Percentiles rank a stretch among this genome's conserved stretches.
phyloP scores from a whole-genome alignment of 352 stramenopile species.

The Phytopythium mirpurense region DNA sequence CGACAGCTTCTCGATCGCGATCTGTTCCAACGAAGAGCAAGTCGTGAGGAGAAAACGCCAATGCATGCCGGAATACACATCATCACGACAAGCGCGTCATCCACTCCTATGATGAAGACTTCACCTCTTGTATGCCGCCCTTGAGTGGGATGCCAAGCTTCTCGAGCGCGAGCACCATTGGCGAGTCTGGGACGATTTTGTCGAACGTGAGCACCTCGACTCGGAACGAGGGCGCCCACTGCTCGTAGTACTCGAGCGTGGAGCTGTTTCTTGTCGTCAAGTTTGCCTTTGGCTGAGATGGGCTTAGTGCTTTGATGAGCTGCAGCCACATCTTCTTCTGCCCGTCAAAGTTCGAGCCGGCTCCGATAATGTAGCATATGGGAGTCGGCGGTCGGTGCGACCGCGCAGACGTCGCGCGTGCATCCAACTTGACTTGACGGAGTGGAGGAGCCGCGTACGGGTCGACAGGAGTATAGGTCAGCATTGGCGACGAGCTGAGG shows the following conservation, averaged over 20 bases:
- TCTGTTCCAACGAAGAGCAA: constrained; percentile 4
- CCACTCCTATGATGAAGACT: no score
- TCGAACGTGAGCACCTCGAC: constrained; percentile 37
- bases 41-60: no score
- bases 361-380: constrained; percentile 35
- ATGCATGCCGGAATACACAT: not conserved
- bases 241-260: not conserved
- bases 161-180: constrained; percentile 14
- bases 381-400: constrained; percentile 3
- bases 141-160: constrained; percentile 27
- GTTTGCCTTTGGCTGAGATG: not conserved
- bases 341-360: constrained; percentile 30
- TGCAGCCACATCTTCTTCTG: constrained; percentile 65
- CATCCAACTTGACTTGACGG: not conserved
- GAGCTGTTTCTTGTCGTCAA: not conserved
- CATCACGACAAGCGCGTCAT: no score
- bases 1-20: constrained; percentile 8
- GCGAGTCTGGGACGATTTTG: constrained; percentile 9
- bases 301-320: constrained; percentile 28
- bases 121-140: constrained; percentile 11
- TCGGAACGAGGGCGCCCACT: constrained; percentile 3
- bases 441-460: not conserved
- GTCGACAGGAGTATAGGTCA: not conserved
- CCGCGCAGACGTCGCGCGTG: not conserved
- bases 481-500: constrained; percentile 12